Evolutionary conservation across 441 rosid species (phyloP), one percentile per base, ranked within the genome.

Genomic region (Jatropha podagrica): DNA sequence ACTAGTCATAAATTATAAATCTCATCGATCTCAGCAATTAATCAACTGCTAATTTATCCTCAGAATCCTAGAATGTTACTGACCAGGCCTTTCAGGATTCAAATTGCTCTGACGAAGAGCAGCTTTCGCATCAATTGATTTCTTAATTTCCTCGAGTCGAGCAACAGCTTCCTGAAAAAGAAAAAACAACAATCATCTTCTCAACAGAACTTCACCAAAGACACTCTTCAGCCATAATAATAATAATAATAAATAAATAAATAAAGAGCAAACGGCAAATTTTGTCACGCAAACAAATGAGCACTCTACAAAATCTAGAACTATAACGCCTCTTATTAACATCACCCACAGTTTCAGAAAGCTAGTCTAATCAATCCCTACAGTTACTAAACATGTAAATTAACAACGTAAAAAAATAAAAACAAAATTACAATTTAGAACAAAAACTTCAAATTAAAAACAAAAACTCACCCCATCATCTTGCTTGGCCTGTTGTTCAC

Each of bases 81-180:
- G 75, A 96, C 98, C 98, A 80, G 97, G 98, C 68, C 98, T 86
- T 81, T 91, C 97, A 48, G 99, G 98, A 85, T 91, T 93, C 85
- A 94, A 85, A 69, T 96, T 94, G 75, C 80, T 90, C 61, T 89
- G 98, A 77, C 99, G 99, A 86, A 96, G 99, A 77, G 92, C 80
- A 86, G 89, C 52, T 82, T 94, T 96, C 20, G 93, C 92, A 81
- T 94, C 98, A 2, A 86, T 73, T 1, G 86, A 86, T 78, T 87
- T 91, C 90, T 83, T 89, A 59, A 88, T 84, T 84, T 92, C 97
- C 75, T 89, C 91, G 46, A 83, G 83, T 60, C 98, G 97, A 80
- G 95, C 97, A 81, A 77, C 87, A 71, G 92, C 91, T 90, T 94
- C 99, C 99, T 94, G 84, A 41, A 73, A 72, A 74, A 77, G 52